Base-by-base conservation (phyloP, 495 filamentous ascomycete species). In the Hypoxylon crocopeplum region DNA sequence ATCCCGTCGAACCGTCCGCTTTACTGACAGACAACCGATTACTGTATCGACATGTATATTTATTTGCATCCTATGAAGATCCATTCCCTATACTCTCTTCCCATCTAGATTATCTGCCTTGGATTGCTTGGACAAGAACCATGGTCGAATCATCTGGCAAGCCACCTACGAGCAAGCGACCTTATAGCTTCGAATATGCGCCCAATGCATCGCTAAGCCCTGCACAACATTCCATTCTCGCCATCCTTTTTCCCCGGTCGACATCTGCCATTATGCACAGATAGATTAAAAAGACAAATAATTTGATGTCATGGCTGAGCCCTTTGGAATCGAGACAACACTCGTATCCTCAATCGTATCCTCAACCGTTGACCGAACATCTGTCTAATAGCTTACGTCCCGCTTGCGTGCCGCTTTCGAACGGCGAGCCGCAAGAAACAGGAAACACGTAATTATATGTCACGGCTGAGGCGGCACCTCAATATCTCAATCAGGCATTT, bases 131-230 rank as follows among this genome's bases (percentile, higher is more conserved):
- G 34, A 49, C 48, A 32, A 38, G 42, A 37, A 39, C 32, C 30
- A 46, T 30, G 44, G 15, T 49, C 55, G 27, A 59, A 64, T 64
- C 61, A 59, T 51, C 30, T 54, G 24, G 40, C 39, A 46, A 42
- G 13, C 37, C 41, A 47, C 32, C 21, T 2, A 29, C 24, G 36
- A 34, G 7, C 40, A 37, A 52, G 32, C 24, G 27, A 29, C 16
- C 32, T 49, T 25, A 48, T 48, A 42, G 6, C 30, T 54, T 63
- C 37, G 47, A 48, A 53, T 63, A 63, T 48, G 22, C 48, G 41
- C 52, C 46, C 47, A 56, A 52, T 62, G 52, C 59, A 62, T 62
- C 59, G 34, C 59, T 57, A 46, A 54, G 54, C 54, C 60, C 60
- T 58, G 60, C 53, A 57, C 40, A 41, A 57, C 54, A 64, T 59